Conservation (phyloP, 2,329 filamentous ascomycete genomes). For the Colletotrichum lentis region DNA sequence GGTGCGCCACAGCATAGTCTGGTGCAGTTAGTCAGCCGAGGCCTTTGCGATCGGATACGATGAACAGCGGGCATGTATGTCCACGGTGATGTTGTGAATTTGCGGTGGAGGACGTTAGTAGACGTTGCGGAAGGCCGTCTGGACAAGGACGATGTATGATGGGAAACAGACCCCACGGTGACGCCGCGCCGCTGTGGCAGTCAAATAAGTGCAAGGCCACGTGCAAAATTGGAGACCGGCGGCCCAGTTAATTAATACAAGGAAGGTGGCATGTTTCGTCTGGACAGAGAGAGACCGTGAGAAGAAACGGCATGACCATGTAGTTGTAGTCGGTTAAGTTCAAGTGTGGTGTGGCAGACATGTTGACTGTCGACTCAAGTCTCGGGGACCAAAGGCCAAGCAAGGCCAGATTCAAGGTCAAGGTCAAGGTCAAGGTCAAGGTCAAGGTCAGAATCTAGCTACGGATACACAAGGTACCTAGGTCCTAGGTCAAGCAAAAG, state of each 20-base stretch:
- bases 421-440: too few relatives aligned
- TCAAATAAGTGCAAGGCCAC: neutral
- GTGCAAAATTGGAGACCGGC: neutral
- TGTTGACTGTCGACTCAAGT: too few relatives aligned
- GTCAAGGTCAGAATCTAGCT: too few relatives aligned
- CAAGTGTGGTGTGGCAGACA: neutral
- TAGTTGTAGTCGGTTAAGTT: neutral
- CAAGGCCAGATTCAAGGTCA: too few relatives aligned
- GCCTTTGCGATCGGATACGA: neutral
- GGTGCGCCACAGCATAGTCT: conserved; percentile 13
- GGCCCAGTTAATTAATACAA: too few relatives aligned
- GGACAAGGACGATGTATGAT: neutral
- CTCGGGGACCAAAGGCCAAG: too few relatives aligned
- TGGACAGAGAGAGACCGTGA: too few relatives aligned
- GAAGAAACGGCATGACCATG: too few relatives aligned
- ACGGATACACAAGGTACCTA: too few relatives aligned
- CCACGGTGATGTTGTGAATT: neutral
- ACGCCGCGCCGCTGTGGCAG: neutral
- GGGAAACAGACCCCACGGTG: neutral
- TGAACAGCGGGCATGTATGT: neutral
- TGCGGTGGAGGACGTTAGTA: too few relatives aligned
- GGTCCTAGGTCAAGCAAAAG: neutral
- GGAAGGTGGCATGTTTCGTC: too few relatives aligned
- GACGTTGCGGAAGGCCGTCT: neutral
- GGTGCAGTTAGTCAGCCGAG: neutral